A percentile compares a stretch with the other conserved stretches of the same genome.
Evolutionary conservation across 2,329 filamentous ascomycete species (phyloP).

Genomic region (Venturia carpophila): DNA sequence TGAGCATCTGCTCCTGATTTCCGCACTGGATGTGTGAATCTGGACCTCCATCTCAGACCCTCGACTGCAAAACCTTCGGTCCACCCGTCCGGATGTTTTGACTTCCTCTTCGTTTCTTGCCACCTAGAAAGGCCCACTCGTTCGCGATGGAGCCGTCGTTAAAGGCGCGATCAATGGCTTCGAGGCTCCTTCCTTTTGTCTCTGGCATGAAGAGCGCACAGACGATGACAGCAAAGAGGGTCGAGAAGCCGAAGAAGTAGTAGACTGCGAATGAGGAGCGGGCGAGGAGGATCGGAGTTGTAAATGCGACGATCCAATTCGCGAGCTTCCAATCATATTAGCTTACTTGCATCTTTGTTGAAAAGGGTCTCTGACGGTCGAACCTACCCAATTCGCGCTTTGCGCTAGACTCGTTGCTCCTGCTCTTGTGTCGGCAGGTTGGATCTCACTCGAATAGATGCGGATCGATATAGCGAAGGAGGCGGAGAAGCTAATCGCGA

Average conservation of each 20-base stretch:
- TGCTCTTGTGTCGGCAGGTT: constrained; percentile 47
- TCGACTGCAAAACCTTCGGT: background rate
- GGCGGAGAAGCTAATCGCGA: constrained; percentile 39
- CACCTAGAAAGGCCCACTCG: background rate
- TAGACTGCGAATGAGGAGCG: constrained; percentile 30
- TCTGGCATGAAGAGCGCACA: constrained; percentile 42
- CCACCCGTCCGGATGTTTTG: background rate
- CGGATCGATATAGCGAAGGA: constrained; percentile 50
- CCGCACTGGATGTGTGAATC: too few species aligned
- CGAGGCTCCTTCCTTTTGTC: constrained; percentile 42
- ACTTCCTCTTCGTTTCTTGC: background rate
- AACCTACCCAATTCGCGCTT: constrained; percentile 44
- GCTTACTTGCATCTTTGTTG: background rate
- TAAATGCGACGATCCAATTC: constrained; percentile 32
- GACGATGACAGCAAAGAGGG: constrained; percentile 24
- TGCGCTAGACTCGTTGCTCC: constrained; percentile 47
- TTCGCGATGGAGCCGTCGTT: background rate
- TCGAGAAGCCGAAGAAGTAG: constrained; percentile 29
- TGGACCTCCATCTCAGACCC: background rate
- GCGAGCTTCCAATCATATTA: constrained; percentile 21
- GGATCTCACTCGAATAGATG: constrained; percentile 53
- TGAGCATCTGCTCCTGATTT: too few species aligned
- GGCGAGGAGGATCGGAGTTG: constrained; percentile 44
- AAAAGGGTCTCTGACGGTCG: background rate
- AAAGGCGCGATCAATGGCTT: constrained; percentile 42